Evolutionary conservation across 192 early-diverging fungal genomes (phyloP).

Genomic region (Geranomyces variabilis): DNA sequence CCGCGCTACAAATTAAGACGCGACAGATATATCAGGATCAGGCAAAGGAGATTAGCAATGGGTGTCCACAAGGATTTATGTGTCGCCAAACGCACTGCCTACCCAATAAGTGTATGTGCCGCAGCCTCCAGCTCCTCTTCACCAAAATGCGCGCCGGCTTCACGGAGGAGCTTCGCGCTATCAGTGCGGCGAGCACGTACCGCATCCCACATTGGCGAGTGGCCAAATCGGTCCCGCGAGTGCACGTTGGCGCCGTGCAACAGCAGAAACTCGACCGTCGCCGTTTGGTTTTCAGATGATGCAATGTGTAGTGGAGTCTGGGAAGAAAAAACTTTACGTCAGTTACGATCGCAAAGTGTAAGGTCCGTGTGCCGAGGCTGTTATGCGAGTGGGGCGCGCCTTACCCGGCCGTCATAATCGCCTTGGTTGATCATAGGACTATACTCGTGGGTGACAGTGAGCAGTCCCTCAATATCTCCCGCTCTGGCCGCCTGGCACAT

Average conservation of each 20-base stretch:
- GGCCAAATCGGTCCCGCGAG: constrained; percentile 82
- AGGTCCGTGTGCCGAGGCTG: too few relatives aligned
- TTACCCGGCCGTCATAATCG: constrained; percentile 70
- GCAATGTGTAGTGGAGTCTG: constrained; percentile 88
- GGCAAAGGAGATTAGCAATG: neutral
- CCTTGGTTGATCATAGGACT: constrained; percentile 68
- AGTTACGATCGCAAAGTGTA: too few relatives aligned
- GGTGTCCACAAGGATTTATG: too few relatives aligned
- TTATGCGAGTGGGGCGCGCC: too few relatives aligned
- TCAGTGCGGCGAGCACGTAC: constrained; percentile 63
- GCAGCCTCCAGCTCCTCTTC: constrained; percentile 79
- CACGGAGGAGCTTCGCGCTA: constrained; percentile 67
- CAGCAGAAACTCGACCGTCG: constrained; percentile 76
- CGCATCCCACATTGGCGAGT: constrained; percentile 88
- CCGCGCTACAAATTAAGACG: too few relatives aligned
- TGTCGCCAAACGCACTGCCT: too few relatives aligned
- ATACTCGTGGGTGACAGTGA: constrained; percentile 57
- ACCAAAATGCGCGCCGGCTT: constrained; percentile 88
- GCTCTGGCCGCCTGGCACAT: constrained; percentile 84
- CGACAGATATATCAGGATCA: constrained; percentile 2
- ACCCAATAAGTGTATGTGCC: constrained; percentile 55
- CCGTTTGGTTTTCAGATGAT: constrained; percentile 71
- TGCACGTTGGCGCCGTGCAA: constrained; percentile 89
- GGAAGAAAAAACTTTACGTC: too few relatives aligned
- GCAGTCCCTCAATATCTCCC: constrained; percentile 81